phyloP scores from a whole-genome alignment of 805 yeast species.

The Myxozyma melibiosi region DNA sequence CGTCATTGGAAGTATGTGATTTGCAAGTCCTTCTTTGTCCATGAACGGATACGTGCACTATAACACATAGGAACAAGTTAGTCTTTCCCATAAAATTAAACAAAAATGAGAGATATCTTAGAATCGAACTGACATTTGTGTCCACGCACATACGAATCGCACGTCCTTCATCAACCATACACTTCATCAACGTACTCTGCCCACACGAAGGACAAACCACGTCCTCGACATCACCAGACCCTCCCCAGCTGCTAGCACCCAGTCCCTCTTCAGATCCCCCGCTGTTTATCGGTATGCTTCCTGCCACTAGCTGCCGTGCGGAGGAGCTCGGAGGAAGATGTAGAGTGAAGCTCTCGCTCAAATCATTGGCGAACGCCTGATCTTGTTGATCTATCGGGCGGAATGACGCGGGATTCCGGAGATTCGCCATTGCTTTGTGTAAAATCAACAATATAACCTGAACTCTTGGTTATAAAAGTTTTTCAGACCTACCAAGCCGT shows the following conservation, averaged over 20 bases:
- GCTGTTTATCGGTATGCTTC: too few species aligned
- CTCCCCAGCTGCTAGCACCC: too few species aligned
- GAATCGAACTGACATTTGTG: neutral
- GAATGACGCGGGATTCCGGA: slow-evolving; percentile 7
- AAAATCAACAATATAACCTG: neutral
- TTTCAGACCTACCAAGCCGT: too few species aligned
- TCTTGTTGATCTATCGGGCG: neutral
- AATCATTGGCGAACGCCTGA: neutral
- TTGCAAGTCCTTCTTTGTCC: neutral
- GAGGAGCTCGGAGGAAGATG: slow-evolving; percentile 2
- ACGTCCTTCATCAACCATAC: slow-evolving; percentile 12
- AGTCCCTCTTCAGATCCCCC: too few species aligned
- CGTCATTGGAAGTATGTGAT: neutral
- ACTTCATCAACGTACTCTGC: slow-evolving; percentile 9
- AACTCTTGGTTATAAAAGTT: too few species aligned
- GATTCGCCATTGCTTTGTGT: neutral
- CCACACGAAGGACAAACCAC: slow-evolving; percentile 25
- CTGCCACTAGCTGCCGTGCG: too few species aligned
- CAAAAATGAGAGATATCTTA: neutral
- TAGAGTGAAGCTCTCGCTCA: neutral
- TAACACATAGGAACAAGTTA: too few species aligned
- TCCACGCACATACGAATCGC: slow-evolving; percentile 20
- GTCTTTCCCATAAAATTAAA: neutral
- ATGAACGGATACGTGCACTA: slow-evolving; percentile 23
- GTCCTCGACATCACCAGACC: too few species aligned